Evolutionary conservation across 1,284 basidiomycete species (phyloP), one percentile per base, ranked within the genome.

Genomic region (Boletus sp.): DNA sequence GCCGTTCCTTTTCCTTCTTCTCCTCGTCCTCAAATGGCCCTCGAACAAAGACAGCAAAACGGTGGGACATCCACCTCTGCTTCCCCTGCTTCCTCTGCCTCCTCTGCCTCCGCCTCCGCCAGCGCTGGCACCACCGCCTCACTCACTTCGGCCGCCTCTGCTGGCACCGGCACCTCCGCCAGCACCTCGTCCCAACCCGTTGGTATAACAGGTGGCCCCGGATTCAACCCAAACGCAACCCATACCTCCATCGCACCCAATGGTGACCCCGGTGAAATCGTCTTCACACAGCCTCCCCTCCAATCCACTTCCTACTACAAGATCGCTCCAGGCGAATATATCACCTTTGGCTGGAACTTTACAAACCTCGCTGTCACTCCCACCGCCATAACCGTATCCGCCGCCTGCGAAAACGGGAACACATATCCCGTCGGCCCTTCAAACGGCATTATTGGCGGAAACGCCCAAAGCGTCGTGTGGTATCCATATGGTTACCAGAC

Each of bases 341-440:
- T 97, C 71, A 97, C 94, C 25, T 94, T 97, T 76, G 93, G 83
- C n/a, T 97, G 95, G 95, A 96, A 94, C 74, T 84, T 93, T 67
- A 93, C 91, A 25, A 81, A 81, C 64, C 78, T 96, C 28, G 79
- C 87, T 64, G 83, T 82, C 40, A 83, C 82, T 0, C 94, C 94
- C 0, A 83, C 84, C 1, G 78, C 81, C 61, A 81, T 97, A 64
- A 97, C 95, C 14, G 81, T 97, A 63, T 84, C 86, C 52, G 95
- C 95, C 27, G 82, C 89, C 49, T 91, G 92, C 73, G 87, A 88
- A 13, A 95, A 95, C 72, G 91, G 91, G 10, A 90, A 92, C 76
- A 95, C 93, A 9, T 97, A 95, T 73, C 84, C 91, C 4, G 87
- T 97, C 2, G 94, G 93, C 1, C 91, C 93, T 0, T 86, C 89